Conservation (phyloP, 306 rosid species). For the Sindora glabra region DNA sequence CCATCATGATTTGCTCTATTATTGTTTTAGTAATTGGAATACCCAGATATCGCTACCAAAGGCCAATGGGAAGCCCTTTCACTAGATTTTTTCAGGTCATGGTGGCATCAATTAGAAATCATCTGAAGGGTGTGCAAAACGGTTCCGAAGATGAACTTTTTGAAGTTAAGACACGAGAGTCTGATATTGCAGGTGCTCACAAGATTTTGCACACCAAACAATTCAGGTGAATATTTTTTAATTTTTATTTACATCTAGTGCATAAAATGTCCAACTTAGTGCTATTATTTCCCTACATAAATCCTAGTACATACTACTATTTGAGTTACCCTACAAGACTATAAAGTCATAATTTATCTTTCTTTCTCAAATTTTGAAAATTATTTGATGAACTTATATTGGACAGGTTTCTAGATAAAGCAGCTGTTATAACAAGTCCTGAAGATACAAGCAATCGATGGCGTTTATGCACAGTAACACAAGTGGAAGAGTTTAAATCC, state of each 20-base stretch:
- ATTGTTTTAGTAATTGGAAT: slow-evolving; percentile 8
- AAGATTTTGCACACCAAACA: slow-evolving; percentile 23
- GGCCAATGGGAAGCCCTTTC: slow-evolving; percentile 41
- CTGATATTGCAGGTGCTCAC: slow-evolving; percentile 21
- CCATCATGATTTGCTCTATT: slow-evolving; percentile 9
- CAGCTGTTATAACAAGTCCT: slow-evolving; percentile 20
- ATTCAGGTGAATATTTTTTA: no score
- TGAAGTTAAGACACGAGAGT: slow-evolving; percentile 22
- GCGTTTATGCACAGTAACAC: slow-evolving; percentile 27
- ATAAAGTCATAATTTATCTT: no score
- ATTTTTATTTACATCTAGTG: no score
- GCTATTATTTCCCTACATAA: no score
- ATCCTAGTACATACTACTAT: no score
- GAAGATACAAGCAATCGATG: slow-evolving; percentile 11
- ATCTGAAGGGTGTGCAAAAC: slow-evolving; percentile 13
- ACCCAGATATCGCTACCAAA: slow-evolving; percentile 21
- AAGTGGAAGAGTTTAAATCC: slow-evolving; percentile 33
- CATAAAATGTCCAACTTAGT: no score
- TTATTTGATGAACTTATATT: no score
- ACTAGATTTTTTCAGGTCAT: slow-evolving; percentile 26
- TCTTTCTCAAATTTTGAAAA: no score
- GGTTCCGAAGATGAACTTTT: slow-evolving; percentile 1
- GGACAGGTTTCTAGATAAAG: slow-evolving; percentile 31
- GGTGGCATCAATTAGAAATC: slow-evolving; percentile 24
- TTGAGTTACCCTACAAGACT: no score